Base-by-base conservation (phyloP, 2,329 filamentous ascomycete species). In the Didymella pinodella region DNA sequence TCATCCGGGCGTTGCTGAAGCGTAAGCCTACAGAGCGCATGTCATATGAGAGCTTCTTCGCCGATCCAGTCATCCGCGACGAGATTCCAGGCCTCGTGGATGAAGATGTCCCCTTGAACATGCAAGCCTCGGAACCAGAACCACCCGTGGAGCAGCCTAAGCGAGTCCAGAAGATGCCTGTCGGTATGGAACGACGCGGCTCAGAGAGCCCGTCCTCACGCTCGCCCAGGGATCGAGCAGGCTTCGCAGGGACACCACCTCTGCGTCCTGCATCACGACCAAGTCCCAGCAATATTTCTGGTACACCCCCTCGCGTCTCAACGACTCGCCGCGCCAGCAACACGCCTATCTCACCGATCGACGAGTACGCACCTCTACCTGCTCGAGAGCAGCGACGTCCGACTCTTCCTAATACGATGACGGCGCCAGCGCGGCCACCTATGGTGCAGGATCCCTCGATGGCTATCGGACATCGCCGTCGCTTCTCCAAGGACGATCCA, bases 31-130 rank as follows among this genome's bases (percentile, higher is more conserved):
- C 91, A 5, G 92, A 97, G 75, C 86, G 95, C 57, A 85, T 97
- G 75, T 90, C 87, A 55, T 98, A 97, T 68, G 88, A 92, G 50
- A 87, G 90, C 63, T 95, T 97, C 75, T 98, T 98, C 78, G 82
- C 80, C 16, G 88, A 94, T 71, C 79, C 84, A 29, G 88, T 95
- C 29, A 86, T 97, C 51, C 86, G 85, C 12, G 85, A 84, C 20
- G 85, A 88, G 3, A 97, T 97, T 68, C 92, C 93, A 0, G 91
- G 90, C 6, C 80, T 96, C 29, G 88, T 93, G 7, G 90, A 88
- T 41, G 92, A 96, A 70, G 93, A 96, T 72, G 64, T 88, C 22
- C 85, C 75, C 25, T 65, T 70, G 28, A 49, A 67, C n/a, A 64
- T 69, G 55, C 69, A 72, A 47, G 52, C 67, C 38, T 67, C 66